phyloP scores from a whole-genome alignment of 2,329 filamentous ascomycete genomes.

The Talaromyces sp. region DNA sequence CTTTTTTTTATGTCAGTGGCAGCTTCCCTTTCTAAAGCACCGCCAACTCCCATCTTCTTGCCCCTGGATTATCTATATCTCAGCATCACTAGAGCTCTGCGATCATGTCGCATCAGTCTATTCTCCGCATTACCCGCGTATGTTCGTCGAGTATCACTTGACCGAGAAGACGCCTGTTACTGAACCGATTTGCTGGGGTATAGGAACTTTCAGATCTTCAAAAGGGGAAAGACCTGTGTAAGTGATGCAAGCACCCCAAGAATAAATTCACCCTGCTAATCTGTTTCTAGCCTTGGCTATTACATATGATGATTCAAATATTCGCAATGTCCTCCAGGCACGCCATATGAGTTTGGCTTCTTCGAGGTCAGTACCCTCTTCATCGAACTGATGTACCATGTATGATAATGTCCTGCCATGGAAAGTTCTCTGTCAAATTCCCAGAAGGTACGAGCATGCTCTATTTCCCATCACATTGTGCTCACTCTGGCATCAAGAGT shows the following conservation, averaged over 20 bases:
- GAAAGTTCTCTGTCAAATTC: constrained; percentile 73
- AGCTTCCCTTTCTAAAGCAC: too few relatives aligned
- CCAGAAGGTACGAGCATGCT: constrained; percentile 58
- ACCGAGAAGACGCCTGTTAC: not conserved
- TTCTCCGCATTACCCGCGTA: constrained; percentile 84
- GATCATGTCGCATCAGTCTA: constrained; percentile 76
- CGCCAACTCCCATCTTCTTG: not conserved
- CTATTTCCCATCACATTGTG: not conserved
- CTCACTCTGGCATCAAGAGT: constrained; percentile 58
- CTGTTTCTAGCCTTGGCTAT: constrained; percentile 70
- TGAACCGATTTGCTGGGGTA: constrained; percentile 12
- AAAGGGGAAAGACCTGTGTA: constrained; percentile 79
- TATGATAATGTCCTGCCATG: not conserved
- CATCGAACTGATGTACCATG: not conserved
- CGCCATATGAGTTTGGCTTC: constrained; percentile 95
- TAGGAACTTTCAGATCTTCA: constrained; percentile 86
- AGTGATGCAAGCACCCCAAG: constrained; percentile 32
- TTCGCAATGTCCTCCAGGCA: constrained; percentile 90
- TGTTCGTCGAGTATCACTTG: constrained; percentile 26
- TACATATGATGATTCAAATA: constrained; percentile 81
- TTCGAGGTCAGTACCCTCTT: constrained; percentile 66
- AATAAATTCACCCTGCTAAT: not conserved
- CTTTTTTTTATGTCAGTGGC: not conserved
- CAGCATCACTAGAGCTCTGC: not conserved
- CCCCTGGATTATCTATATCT: not conserved